Conservation (phyloP, 1,139 yeast species). For the Trichomonascaceae sp. region DNA sequence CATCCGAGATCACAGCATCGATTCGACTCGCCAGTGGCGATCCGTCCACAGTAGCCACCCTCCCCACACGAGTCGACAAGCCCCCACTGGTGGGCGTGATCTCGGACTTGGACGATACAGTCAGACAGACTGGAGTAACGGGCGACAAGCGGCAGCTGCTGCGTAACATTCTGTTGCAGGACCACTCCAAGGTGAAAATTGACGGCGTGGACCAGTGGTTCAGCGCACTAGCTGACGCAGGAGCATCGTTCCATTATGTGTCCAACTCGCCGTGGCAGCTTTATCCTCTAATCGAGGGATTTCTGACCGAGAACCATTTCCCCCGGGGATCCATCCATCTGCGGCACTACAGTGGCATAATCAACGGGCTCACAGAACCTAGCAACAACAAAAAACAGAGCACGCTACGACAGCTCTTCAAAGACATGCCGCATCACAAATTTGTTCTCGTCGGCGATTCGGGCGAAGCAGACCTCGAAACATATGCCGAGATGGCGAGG, state of each 20-base stretch:
- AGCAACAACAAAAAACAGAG: constrained; percentile 67
- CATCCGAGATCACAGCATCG: constrained; percentile 14
- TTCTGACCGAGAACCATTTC: constrained; percentile 39
- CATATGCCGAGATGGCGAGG: constrained; percentile 62
- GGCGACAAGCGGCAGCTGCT: constrained; percentile 78
- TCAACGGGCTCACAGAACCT: constrained; percentile 76
- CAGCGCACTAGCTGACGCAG: constrained; percentile 25
- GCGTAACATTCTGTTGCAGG: constrained; percentile 59
- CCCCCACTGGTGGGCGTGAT: constrained; percentile 56
- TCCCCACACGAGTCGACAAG: constrained; percentile 12
- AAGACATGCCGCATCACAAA: constrained; percentile 63
- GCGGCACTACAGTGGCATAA: constrained; percentile 72
- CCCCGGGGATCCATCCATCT: constrained; percentile 75
- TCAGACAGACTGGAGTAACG: constrained; percentile 77
- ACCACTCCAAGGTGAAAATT: constrained; percentile 51
- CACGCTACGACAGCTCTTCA: constrained; percentile 48
- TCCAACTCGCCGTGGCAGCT: constrained; percentile 94
- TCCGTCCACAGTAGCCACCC: constrained; percentile 8
- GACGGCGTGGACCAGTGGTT: constrained; percentile 70
- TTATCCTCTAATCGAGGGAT: constrained; percentile 50
- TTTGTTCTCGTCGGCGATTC: constrained; percentile 88
- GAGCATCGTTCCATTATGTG: constrained; percentile 70
- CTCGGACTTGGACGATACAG: constrained; percentile 91
- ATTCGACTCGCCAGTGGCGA: constrained; percentile 14
- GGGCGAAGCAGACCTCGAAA: constrained; percentile 91